phyloP scores from a whole-genome alignment of 1,284 basidiomycete species.

The Meripilus lineatus region DNA sequence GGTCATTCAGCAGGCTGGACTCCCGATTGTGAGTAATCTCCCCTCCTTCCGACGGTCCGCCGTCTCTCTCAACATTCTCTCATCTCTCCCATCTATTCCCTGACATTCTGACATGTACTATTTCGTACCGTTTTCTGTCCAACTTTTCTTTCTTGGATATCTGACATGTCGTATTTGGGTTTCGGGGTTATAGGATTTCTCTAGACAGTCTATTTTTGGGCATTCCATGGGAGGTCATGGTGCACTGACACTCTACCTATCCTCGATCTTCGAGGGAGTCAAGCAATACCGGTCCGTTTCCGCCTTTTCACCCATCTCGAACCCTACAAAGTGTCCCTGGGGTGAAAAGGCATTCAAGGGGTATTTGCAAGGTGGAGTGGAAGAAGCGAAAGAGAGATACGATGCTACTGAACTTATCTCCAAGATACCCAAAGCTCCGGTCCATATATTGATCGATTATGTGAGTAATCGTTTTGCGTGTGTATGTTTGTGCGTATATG shows the following conservation, averaged over 20 bases:
- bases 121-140: too few species aligned
- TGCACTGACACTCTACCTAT: slow-evolving; percentile 88
- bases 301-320: slow-evolving; percentile 90
- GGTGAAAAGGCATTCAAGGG: slow-evolving; percentile 89
- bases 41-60: neutral
- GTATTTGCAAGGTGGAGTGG: slow-evolving; percentile 78
- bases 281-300: slow-evolving; percentile 85
- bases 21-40: slow-evolving; percentile 55
- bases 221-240: slow-evolving; percentile 96
- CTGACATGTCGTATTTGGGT: neutral
- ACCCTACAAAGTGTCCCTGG: slow-evolving; percentile 88
- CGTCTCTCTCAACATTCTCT: neutral
- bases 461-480: slow-evolving; percentile 43
- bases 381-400: slow-evolving; percentile 71
- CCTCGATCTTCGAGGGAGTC: slow-evolving; percentile 37
- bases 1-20: slow-evolving; percentile 62
- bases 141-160: too few species aligned
- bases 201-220: slow-evolving; percentile 76
- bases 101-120: neutral
- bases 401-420: slow-evolving; percentile 86
- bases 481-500: too few species aligned
- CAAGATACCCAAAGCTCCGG: slow-evolving; percentile 50
- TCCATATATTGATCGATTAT: slow-evolving; percentile 84
- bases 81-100: neutral
- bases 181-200: slow-evolving; percentile 49